A percentile compares a stretch with the other conserved stretches of the same genome.
Conservation (phyloP, 2,329 filamentous ascomycete species). For the Hymenoscyphus fructigenus region DNA sequence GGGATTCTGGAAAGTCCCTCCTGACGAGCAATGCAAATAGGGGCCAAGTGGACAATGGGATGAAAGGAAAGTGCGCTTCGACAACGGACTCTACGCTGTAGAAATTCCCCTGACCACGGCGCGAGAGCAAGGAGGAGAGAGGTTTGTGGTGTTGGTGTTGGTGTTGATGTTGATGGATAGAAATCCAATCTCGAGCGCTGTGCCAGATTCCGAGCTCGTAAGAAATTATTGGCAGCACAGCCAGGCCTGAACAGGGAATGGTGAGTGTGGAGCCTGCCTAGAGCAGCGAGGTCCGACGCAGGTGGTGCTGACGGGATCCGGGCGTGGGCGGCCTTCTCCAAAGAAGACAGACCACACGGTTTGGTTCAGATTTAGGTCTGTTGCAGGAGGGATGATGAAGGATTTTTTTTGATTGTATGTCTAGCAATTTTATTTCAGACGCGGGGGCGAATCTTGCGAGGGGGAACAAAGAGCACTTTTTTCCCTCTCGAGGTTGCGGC, state of each 20-base stretch:
- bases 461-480: background rate
- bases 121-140: conserved; percentile 3
- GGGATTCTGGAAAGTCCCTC: background rate
- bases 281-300: conserved; percentile 5
- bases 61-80: background rate
- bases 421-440: background rate
- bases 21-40: background rate
- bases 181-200: background rate
- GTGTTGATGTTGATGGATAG: background rate
- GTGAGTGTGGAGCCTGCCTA: background rate
- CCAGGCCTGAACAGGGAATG: background rate
- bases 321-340: background rate
- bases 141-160: background rate
- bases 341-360: too few relatives aligned
- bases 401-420: background rate
- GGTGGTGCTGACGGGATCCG: background rate
- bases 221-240: conserved; percentile 13
- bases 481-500: background rate
- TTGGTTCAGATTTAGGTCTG: too few relatives aligned
- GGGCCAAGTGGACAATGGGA: conserved; percentile 4
- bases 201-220: background rate
- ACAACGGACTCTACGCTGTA: background rate
- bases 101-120: background rate
- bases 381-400: too few relatives aligned
- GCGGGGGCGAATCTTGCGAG: background rate